Base-by-base conservation (phyloP, 257 asterid species). In the Solanum raphanifolium region DNA sequence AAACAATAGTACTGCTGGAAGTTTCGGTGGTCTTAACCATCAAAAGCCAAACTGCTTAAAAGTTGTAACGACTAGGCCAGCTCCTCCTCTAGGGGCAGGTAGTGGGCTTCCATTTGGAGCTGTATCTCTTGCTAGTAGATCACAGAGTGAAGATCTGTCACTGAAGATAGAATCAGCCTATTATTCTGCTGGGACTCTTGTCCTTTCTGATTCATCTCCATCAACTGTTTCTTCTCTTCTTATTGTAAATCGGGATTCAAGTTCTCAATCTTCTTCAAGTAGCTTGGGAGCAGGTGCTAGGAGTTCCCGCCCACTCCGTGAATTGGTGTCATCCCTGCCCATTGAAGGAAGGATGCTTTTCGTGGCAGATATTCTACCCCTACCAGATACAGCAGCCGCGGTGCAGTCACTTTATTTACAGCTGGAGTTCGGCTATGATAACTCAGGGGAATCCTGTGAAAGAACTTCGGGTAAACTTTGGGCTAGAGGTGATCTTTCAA, bases 301-400 rank as follows among this genome's bases (percentile, higher is more conserved):
- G 91, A 92, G 94, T 90, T 92, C 98, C 83, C 98, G 98, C 73
- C 98, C 99, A 62, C 98, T 96, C 62, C 90, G 96, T 87, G 99
- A 97, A 91, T 91, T 94, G 25, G 98, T 97, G 69, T 90, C 97
- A 25, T 95, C 98, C 41, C 89, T 96, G 83, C 98, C 99, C 79
- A 90, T 95, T 82, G 99, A 97, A 91, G 99, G 99, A 41, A 93
- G 98, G 90, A 94, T 97, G 96, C 98, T 97, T 86, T 96, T 90
- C 74, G 98, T 96, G 86, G 95, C 99, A 58, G 98, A 96, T 93
- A 94, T 95, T 84, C 91, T 95, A 38, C 99, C 98, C 69, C 90
- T 90, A 83, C 98, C 96, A 69, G 98, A 95, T 88, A 90, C 98
- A 87, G 95, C 96, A 60, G 92, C 96, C 74, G 84, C 92, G 75